These are phyloP conservation scores for Inonotus obliquus DNA, from an alignment of 1,284 basidiomycete species.

Conservation along the genomic window DNA sequence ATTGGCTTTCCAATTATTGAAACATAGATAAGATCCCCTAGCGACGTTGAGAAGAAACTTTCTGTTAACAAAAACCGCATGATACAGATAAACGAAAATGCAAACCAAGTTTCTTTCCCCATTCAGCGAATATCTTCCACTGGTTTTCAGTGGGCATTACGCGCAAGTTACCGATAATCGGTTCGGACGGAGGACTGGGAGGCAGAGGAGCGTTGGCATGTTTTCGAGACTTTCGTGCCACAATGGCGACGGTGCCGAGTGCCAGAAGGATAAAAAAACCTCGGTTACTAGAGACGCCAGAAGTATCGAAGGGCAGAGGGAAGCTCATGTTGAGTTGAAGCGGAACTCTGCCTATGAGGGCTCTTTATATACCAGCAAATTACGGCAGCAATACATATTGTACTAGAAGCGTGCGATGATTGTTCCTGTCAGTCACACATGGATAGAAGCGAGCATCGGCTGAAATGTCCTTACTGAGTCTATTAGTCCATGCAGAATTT, in stretches of 20 bases:
- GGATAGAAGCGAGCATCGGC: too few relatives aligned
- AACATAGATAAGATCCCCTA: constrained; percentile 14
- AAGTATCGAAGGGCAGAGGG: neutral
- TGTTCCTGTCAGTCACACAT: too few relatives aligned
- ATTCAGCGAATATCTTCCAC: constrained; percentile 28
- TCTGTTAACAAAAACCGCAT: neutral
- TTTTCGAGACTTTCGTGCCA: neutral
- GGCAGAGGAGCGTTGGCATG: constrained; percentile 21
- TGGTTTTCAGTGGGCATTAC: constrained; percentile 29
- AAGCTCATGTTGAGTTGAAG: neutral
- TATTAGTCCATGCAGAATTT: too few relatives aligned
- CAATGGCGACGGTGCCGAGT: neutral
- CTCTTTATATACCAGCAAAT: neutral
- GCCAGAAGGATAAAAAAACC: neutral
- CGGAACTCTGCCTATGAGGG: neutral
- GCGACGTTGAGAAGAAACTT: neutral
- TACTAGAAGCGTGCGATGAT: too few relatives aligned
- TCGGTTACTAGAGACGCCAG: neutral
- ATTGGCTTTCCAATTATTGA: constrained; percentile 28
- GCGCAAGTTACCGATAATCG: constrained; percentile 30
- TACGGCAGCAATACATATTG: neutral
- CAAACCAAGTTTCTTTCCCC: constrained; percentile 31
- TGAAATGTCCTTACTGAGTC: too few relatives aligned
- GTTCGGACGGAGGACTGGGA: constrained; percentile 30
- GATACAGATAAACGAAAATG: neutral